Evolutionary conservation across 148 eudicot species (phyloP).

Genomic region (Nyssa sinensis): DNA sequence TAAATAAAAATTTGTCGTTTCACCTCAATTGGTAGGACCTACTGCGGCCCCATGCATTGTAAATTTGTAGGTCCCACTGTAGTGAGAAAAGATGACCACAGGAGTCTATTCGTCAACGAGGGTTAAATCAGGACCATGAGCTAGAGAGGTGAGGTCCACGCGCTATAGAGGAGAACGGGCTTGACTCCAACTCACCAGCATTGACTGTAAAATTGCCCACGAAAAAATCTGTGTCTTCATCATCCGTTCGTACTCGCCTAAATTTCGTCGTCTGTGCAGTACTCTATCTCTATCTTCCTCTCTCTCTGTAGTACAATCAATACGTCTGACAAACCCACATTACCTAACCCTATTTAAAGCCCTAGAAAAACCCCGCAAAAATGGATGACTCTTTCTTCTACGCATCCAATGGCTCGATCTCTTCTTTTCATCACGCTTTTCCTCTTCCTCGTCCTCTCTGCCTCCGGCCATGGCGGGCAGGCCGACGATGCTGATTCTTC

Average conservation of each 20-base stretch:
- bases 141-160: too few species aligned
- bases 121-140: too few species aligned
- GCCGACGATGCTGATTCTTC: constrained; percentile 11
- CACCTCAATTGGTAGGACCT: too few species aligned
- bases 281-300: neutral
- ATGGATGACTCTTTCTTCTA: neutral
- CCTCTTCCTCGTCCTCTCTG: constrained; percentile 23
- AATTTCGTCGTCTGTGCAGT: neutral
- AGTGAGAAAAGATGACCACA: too few species aligned
- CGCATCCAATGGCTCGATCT: constrained; percentile 8
- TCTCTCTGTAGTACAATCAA: neutral
- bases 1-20: too few species aligned
- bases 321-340: neutral
- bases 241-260: neutral
- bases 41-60: too few species aligned
- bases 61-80: too few species aligned
- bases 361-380: neutral
- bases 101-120: too few species aligned
- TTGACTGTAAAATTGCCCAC: too few species aligned
- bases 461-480: constrained; percentile 27
- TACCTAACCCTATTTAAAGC: neutral
- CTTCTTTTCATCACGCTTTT: constrained; percentile 15
- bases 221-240: neutral
- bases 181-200: neutral
- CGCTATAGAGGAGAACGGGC: too few species aligned